phyloP scores from a whole-genome alignment of 352 stramenopile species.

The Pythium guiyangense region DNA sequence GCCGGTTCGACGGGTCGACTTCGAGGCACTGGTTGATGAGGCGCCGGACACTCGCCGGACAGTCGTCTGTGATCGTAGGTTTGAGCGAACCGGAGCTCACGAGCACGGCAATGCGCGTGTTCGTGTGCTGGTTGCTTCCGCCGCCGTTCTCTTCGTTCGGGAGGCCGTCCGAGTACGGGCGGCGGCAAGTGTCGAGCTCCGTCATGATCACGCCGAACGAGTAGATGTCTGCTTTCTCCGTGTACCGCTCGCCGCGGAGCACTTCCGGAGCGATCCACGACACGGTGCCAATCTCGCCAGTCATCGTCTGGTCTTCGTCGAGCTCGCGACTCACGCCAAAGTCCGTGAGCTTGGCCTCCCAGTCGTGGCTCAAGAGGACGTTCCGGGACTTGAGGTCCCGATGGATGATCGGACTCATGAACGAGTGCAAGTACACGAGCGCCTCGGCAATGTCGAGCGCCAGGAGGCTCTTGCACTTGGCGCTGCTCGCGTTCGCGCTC shows the following conservation, averaged over 20 bases:
- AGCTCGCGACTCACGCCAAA: conserved; percentile 22
- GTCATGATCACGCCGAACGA: conserved; percentile 32
- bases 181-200: conserved; percentile 34
- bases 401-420: conserved; percentile 20
- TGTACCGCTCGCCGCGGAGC: conserved; percentile 24
- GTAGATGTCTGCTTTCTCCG: conserved; percentile 25
- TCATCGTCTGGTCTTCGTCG: conserved; percentile 27
- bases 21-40: conserved; percentile 52
- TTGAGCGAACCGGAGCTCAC: conserved; percentile 42
- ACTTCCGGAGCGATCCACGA: conserved; percentile 45
- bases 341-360: conserved; percentile 21
- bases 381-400: neutral
- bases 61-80: conserved; percentile 42
- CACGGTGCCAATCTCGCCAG: conserved; percentile 33
- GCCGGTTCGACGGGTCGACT: conserved; percentile 43
- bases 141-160: conserved; percentile 10
- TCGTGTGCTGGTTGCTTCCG: conserved; percentile 16
- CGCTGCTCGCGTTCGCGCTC: neutral
- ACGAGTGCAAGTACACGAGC: conserved; percentile 50
- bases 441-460: conserved; percentile 46
- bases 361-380: conserved; percentile 3
- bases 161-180: conserved; percentile 18
- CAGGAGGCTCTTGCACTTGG: conserved; percentile 30
- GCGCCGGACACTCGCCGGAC: conserved; percentile 36
- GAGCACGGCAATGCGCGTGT: conserved; percentile 44